phyloP scores from a whole-genome alignment of 768 basidiomycete species.

The Rhodotorula babjevae region DNA sequence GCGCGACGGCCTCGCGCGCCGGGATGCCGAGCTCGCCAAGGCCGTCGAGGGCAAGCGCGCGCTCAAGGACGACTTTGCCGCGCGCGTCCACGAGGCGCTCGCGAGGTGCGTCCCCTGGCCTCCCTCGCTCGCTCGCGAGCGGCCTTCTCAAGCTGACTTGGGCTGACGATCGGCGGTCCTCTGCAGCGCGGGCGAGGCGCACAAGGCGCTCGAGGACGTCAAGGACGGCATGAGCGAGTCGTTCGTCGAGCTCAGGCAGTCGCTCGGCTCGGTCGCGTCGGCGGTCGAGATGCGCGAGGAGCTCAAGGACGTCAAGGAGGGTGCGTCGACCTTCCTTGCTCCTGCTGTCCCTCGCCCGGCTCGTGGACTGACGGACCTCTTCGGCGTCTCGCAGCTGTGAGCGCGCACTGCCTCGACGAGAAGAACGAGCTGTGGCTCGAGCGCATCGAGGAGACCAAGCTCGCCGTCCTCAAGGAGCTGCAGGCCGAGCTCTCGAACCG shows the following conservation, averaged over 20 bases:
- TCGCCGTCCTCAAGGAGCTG: neutral
- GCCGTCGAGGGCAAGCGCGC: neutral
- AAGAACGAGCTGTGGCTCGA: neutral
- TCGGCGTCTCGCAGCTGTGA: neutral
- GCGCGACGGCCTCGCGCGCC: neutral
- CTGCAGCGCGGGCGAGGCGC: neutral
- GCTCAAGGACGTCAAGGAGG: neutral
- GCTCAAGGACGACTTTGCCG: conserved; percentile 7
- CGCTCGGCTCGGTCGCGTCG: neutral
- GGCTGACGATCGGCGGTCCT: no score
- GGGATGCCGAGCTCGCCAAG: neutral
- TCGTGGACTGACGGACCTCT: no score
- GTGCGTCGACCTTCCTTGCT: neutral
- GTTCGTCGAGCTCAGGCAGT: neutral
- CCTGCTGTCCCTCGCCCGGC: neutral
- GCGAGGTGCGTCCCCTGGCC: neutral
- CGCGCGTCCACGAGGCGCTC: neutral
- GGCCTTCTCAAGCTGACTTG: neutral
- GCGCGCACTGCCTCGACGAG: neutral
- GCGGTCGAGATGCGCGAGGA: no score
- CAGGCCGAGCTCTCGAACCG: conserved; percentile 3
- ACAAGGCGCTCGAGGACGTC: neutral
- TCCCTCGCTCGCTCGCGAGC: neutral
- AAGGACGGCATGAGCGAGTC: neutral
- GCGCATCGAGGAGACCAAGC: conserved; percentile 18